Evolutionary conservation across 208 protist species (phyloP).

Genomic region (Polymyxa betae): DNA sequence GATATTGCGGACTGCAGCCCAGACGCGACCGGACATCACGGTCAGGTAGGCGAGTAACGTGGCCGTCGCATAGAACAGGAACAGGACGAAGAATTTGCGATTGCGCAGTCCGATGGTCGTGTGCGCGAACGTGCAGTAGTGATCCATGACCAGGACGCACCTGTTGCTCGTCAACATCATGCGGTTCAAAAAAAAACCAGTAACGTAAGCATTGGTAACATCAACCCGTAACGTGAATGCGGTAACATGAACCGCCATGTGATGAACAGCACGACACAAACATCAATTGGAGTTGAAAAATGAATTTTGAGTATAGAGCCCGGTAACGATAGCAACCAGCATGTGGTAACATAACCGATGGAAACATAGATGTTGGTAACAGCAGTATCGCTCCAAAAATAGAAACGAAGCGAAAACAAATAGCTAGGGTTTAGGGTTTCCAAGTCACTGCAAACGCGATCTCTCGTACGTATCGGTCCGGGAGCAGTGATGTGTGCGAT

Average conservation of each 20-base stretch:
- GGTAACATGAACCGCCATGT: no score
- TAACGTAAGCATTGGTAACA: neutral
- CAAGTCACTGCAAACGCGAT: no score
- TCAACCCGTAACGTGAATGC: neutral
- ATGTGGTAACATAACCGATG: no score
- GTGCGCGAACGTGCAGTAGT: constrained; percentile 56
- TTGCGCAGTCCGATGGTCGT: constrained; percentile 58
- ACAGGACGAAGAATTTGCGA: constrained; percentile 62
- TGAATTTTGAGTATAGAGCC: no score
- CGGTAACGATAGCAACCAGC: no score
- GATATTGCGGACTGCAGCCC: neutral
- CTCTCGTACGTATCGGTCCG: neutral
- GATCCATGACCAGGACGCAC: constrained; percentile 51
- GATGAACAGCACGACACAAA: no score
- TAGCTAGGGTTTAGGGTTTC: no score
- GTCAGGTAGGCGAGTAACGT: neutral
- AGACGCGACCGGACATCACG: neutral
- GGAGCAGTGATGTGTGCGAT: constrained; percentile 37
- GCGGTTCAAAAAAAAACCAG: neutral
- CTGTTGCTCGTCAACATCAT: no score
- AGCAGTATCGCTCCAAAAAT: no score
- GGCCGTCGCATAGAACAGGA: constrained; percentile 54
- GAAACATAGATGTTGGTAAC: no score
- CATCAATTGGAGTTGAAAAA: no score
- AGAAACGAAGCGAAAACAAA: no score